Base-by-base conservation (phyloP, 2,329 filamentous ascomycete genomes). In the Cladorrhinum sp. region DNA sequence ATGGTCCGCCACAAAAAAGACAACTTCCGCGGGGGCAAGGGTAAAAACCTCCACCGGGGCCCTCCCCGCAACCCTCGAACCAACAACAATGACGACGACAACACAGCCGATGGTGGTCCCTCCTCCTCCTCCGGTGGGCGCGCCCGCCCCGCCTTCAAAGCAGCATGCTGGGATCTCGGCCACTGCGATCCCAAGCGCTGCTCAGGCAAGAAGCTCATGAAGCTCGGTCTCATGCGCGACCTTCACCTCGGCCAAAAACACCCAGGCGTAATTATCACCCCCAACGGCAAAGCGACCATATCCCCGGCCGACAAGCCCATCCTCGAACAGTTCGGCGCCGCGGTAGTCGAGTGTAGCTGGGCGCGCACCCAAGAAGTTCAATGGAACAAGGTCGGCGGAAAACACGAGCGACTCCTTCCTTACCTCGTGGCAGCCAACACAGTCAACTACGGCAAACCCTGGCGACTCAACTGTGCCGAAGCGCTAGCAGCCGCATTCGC, bases 1-100 rank as follows among this genome's bases (percentile, higher is more conserved):
- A 97, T 96, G 93, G 92, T 97, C 58, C 91, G 93, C 62, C 93
- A 97, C 77, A 98, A 97, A 78, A 98, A 98, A 77, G 93, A 97
- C 76, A 83, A 83, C 68, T 85, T 87, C 72, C 82, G 67, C 85
- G 89, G 73, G 7, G 92, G 90, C 71, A 92, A 91, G 74, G 92
- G 90, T 71, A 92, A 91, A 74, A 91, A 90, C 76, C 84, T 83
- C 69, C 78, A 79, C 67, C 82, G 81, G 66, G 81, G 85, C 62
- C 77, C 81, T 13, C 81, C 86, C 63, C 81, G 85, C 65, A 78
- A 81, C 64, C 79, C 81, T 63, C 78, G 81, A 62, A 81, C 81
- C 61, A 68, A 65, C 77, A 80, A 65, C 56, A 67, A 75, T 66
- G 70, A 76, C 57, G 70, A 66, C 49, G 59, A 65, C 22, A 62